Base-by-base conservation (phyloP, 148 eudicot genomes). In the Fagopyrum esculentum region DNA sequence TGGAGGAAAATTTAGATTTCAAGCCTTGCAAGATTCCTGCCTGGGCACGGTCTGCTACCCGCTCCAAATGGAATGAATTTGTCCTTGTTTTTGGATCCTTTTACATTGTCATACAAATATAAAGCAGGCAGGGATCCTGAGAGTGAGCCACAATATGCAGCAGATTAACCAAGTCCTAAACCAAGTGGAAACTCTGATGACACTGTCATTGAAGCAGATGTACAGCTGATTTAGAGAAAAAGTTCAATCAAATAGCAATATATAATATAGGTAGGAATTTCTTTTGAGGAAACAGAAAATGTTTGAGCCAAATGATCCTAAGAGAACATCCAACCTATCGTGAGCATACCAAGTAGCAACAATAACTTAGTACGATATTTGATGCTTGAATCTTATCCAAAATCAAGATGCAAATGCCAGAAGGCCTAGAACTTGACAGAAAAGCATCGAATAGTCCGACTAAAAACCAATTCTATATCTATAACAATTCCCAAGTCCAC, bases 11-110 rank as follows among this genome's bases (percentile, higher is more conserved):
- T 71, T 30, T 64, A 79, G 56, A 87, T 75, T 78, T 87, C 89
- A 51, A 87, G 84, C 66, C 78, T 82, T 12, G 87, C 87, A 35
- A 87, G 78, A 78, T 84, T 82, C 40, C 78, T 79, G 19, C 87
- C 89, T 43, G 89, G 89, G 11, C 89, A 87, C 78, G 81, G 76
- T 73, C 86, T 82, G 72, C 84, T 82, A 73, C 89, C 89, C 48
- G 84, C 87, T 71, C 89, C 89, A 71, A 87, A 87, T 4, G 89
- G 89, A 11, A 87, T 78, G 76, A 86, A 50, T 79, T 77, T 40
- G 84, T 54, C 69, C 80, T 82, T 47, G 82, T 75, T 71, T 80
- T 78, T 26, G 77, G 81, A 80, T 80, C 87, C 85, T 82, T 11
- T 1, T 61, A 9, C 44, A 40, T 0, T 35, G 35, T 30, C 35